These are phyloP conservation scores for Fraxinus nigra DNA, from an alignment of 305 asterid genomes.

Conservation along the genomic window DNA sequence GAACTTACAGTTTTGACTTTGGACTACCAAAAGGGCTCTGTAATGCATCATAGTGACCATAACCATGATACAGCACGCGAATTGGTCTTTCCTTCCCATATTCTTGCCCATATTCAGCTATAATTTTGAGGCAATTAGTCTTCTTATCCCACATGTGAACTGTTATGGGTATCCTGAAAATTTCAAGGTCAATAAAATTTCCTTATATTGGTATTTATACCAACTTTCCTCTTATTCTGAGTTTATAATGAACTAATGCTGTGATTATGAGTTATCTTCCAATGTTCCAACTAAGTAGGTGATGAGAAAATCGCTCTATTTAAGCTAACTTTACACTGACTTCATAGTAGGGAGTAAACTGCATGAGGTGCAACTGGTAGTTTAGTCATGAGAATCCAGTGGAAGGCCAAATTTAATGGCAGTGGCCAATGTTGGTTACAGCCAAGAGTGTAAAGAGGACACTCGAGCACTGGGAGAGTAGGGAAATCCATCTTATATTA, in stretches of 20 bases:
- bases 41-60: conserved; percentile 66
- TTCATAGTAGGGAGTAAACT: not conserved
- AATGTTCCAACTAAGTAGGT: not conserved
- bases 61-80: conserved; percentile 61
- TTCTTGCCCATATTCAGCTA: conserved; percentile 72
- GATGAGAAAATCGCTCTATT: not conserved
- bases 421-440: not conserved
- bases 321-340: not conserved
- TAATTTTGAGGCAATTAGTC: conserved; percentile 45
- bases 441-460: conserved; percentile 1
- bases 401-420: not conserved
- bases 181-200: not conserved
- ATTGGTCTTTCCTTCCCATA: conserved; percentile 58
- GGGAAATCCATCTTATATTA: not conserved
- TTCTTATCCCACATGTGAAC: conserved; percentile 66
- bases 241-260: not conserved
- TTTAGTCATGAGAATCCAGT: not conserved
- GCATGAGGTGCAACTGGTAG: not conserved
- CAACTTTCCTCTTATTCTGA: not conserved
- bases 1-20: conserved; percentile 36
- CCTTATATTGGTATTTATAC: not conserved
- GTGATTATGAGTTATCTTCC: not conserved
- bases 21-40: conserved; percentile 30
- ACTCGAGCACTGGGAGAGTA: not conserved
- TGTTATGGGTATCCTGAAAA: conserved; percentile 58